Conservation (phyloP, 106 monocot genomes). For the Dendrobium huoshanense region DNA sequence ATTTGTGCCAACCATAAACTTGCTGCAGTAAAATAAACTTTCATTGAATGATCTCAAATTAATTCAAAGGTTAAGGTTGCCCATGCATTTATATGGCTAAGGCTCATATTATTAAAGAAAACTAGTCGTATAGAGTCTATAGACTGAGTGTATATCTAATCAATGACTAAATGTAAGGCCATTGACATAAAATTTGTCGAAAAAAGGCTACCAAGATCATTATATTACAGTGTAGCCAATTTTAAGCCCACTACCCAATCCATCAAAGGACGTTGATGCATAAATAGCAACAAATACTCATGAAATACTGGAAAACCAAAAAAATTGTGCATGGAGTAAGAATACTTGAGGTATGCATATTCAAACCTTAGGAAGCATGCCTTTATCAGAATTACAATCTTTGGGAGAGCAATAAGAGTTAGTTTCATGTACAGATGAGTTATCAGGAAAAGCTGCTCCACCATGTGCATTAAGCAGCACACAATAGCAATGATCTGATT, state of each 20-base stretch:
- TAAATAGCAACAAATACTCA: background rate
- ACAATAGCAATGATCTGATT: conserved; percentile 94
- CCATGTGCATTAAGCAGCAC: conserved; percentile 88
- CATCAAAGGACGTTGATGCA: background rate
- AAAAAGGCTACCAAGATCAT: background rate
- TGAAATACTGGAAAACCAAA: background rate
- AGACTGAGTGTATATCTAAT: background rate
- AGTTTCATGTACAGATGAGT: conserved; percentile 10
- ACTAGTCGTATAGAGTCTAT: too few species aligned
- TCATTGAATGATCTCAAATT: background rate
- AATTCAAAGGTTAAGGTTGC: too few species aligned
- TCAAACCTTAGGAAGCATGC: conserved; percentile 29
- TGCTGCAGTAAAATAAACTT: background rate
- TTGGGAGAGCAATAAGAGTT: conserved; percentile 3
- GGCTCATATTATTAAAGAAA: too few species aligned
- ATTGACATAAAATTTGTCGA: background rate
- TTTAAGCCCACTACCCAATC: too few species aligned
- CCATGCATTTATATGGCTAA: too few species aligned
- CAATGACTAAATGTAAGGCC: background rate
- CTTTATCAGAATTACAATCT: conserved; percentile 14
- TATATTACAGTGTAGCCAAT: background rate
- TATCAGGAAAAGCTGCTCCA: conserved; percentile 83
- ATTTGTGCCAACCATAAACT: background rate
- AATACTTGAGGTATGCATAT: background rate
- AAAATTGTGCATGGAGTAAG: background rate